phyloP scores from a whole-genome alignment of 306 rosid species.

The Quercus parvula region DNA sequence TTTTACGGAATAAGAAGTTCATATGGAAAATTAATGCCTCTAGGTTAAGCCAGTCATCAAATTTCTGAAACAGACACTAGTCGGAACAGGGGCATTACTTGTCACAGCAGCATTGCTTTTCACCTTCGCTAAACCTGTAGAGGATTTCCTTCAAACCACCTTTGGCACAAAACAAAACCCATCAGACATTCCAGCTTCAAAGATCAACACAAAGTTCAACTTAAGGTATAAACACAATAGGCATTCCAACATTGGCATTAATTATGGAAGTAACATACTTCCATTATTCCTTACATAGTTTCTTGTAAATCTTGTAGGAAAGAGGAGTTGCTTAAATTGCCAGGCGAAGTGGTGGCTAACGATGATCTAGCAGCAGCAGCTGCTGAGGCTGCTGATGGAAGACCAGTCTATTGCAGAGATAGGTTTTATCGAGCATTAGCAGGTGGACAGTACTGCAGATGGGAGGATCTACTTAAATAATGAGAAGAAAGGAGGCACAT shows the following conservation, averaged over 20 bases:
- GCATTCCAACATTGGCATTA: not conserved
- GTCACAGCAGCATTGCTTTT: constrained; percentile 79
- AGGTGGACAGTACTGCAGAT: constrained; percentile 98
- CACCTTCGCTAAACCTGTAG: constrained; percentile 82
- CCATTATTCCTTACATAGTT: constrained; percentile 3
- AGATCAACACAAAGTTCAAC: constrained; percentile 53
- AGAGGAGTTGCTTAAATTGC: constrained; percentile 88
- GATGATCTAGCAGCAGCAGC: constrained; percentile 98
- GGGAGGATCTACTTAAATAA: constrained; percentile 86
- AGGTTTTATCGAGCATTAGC: constrained; percentile 93
- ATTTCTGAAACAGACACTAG: constrained; percentile 87
- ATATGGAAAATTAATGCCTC: constrained; percentile 21
- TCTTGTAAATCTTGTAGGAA: constrained; percentile 47
- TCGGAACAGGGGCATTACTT: constrained; percentile 87
- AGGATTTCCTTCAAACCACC: constrained; percentile 52
- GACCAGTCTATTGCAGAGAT: constrained; percentile 97
- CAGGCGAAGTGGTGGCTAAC: constrained; percentile 64
- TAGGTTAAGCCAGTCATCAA: constrained; percentile 93
- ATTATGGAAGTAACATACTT: not conserved
- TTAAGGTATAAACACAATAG: constrained; percentile 49
- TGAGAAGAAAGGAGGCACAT: constrained; percentile 9
- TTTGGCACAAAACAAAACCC: constrained; percentile 43
- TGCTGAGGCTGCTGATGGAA: constrained; percentile 96
- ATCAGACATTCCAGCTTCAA: constrained; percentile 43
- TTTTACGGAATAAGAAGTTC: not conserved